Base-by-base conservation (phyloP, 169 alveolate species). In the Cyclospora cayetanensis region DNA sequence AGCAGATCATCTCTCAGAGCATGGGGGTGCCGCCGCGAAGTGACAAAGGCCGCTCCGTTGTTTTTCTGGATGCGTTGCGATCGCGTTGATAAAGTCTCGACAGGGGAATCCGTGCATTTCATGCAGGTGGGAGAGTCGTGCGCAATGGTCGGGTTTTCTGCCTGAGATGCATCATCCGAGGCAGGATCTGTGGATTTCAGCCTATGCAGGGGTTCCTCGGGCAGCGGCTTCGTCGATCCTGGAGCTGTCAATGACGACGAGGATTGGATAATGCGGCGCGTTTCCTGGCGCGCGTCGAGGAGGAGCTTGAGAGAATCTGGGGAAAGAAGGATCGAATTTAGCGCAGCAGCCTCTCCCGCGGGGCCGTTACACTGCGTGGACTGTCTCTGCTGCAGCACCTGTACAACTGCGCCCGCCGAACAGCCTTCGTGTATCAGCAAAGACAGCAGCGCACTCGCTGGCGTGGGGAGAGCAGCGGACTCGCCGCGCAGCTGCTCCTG, bases 1-100 rank as follows among this genome's bases (percentile, higher is more conserved):
- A 50, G 39, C 53, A 80, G 53, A 50, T 80, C 89, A 4, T 80
- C 89, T n/a, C 89, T 46, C 70, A 53, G 37, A 50, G 89, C 46
- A 80, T 25, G n/a, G 20, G 70, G 89, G 46, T 52, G 74, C 27
- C 89, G 89, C 34, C 89, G 65, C 18, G 43, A 46, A 7, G 89
- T 80, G 53, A 42, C 89, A 52, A 80, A 80, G 1, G 76, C 89
- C 1, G 76, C 50, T 25, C 89, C 89, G 66, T 63, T 80, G 72
- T 74, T 80, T n/a, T 53, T 80, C 70, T 80, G 89, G 74, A 80
- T 80, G n/a, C 89, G 52, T 74, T 80, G 89, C 25, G 89, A 80
- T 42, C 89, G 89, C 89, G 89, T 80, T 25, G 89, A 80, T 25
- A 80, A 29, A 18, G 29, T 7, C 27, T 22, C 4, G 34, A 74